Conservation (phyloP, 2,329 filamentous ascomycete species). For the Paracorniculantispora psalliotae region DNA sequence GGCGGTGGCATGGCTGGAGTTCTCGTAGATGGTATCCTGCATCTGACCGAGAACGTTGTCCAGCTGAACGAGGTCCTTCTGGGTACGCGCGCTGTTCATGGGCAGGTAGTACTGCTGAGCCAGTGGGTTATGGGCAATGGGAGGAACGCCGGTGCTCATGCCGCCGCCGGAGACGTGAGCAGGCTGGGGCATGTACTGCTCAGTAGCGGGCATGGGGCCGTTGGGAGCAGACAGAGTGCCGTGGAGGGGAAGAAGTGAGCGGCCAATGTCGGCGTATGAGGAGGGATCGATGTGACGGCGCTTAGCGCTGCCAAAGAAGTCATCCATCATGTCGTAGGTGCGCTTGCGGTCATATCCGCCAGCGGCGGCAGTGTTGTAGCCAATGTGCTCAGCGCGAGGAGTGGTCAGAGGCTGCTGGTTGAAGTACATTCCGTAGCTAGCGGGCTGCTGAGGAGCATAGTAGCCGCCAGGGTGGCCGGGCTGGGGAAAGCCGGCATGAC, state of each 20-base stretch:
- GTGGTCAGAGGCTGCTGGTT: slow-evolving; percentile 55
- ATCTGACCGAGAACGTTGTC: slow-evolving; percentile 95
- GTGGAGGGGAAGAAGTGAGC: slow-evolving; percentile 78
- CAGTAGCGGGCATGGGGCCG: slow-evolving; percentile 37
- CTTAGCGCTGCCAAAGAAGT: slow-evolving; percentile 92
- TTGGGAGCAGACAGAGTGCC: slow-evolving; percentile 61
- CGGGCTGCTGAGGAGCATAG: slow-evolving; percentile 51
- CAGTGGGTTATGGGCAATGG: slow-evolving; percentile 52
- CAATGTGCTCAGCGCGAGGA: slow-evolving; percentile 56
- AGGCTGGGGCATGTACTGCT: slow-evolving; percentile 50
- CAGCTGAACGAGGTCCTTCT: slow-evolving; percentile 89
- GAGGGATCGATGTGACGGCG: slow-evolving; percentile 82
- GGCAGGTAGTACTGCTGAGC: slow-evolving; percentile 80
- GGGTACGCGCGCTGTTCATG: slow-evolving; percentile 83
- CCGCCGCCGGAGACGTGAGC: slow-evolving; percentile 35
- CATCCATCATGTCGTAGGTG: slow-evolving; percentile 81
- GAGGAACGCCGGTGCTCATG: slow-evolving; percentile 52
- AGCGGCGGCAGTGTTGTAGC: slow-evolving; percentile 47
- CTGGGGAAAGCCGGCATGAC: slow-evolving; percentile 50
- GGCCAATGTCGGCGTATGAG: slow-evolving; percentile 88
- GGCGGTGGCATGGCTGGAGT: slow-evolving; percentile 73
- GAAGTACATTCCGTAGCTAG: slow-evolving; percentile 74
- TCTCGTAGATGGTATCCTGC: slow-evolving; percentile 94
- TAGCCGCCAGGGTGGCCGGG: slow-evolving; percentile 48
- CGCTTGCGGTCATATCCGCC: slow-evolving; percentile 71